phyloP scores from a whole-genome alignment of 2,329 filamentous ascomycete genomes.

The Alternaria incomplexa region DNA sequence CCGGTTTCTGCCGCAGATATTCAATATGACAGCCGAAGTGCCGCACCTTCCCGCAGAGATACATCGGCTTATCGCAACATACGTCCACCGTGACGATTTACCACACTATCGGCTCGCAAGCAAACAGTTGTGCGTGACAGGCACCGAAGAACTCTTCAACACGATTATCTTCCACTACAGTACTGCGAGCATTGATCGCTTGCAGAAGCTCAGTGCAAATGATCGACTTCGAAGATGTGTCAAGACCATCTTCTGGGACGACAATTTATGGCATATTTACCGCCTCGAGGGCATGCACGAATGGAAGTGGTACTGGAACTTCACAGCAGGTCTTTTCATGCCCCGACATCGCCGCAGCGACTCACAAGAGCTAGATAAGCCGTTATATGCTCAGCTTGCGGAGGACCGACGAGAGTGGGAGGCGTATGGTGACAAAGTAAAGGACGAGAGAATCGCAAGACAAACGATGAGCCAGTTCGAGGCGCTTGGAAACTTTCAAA shows the following conservation, averaged over 20 bases:
- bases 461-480: not conserved
- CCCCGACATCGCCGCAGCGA: not conserved
- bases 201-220: conserved; percentile 5
- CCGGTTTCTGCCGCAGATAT: no score
- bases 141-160: conserved; percentile 10
- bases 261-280: not conserved
- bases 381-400: conserved; percentile 1
- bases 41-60: conserved; percentile 21
- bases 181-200: conserved; percentile 7
- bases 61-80: conserved; percentile 11
- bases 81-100: conserved; percentile 10
- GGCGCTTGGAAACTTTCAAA: not conserved
- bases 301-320: conserved; percentile 11
- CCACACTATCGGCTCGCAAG: conserved; percentile 17
- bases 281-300: conserved; percentile 11
- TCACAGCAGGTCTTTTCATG: not conserved
- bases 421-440: conserved; percentile 4
- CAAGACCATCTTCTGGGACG: conserved; percentile 17
- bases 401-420: conserved; percentile 8
- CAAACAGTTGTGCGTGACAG: conserved; percentile 6
- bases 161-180: conserved; percentile 18
- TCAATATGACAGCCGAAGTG: not conserved
- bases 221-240: conserved; percentile 11
- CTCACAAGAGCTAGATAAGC: not conserved
- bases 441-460: conserved; percentile 9